Percentiles rank a stretch among this genome's conserved stretches.
These are phyloP conservation scores for Trichoderma arundinaceum DNA, from an alignment of 2,329 filamentous ascomycete genomes.

Conservation along the genomic window DNA sequence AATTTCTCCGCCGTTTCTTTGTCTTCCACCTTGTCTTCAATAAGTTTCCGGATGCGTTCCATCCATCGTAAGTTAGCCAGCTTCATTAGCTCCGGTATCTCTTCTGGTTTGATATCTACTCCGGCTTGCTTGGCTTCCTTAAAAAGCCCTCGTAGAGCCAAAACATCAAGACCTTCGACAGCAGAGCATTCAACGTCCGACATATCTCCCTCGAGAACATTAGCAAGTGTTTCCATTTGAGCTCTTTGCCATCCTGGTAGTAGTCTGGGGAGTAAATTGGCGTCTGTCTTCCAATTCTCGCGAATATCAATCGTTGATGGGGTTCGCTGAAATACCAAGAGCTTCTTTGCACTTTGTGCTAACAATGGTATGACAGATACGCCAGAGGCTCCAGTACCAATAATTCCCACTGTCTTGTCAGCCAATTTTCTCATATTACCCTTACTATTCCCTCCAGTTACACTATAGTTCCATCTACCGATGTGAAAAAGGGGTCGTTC, in stretches of 20 bases:
- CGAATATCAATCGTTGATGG: conserved; percentile 51
- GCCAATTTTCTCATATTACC: conserved; percentile 52
- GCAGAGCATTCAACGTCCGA: too few relatives aligned
- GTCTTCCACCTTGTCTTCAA: conserved; percentile 44
- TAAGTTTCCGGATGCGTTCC: too few relatives aligned
- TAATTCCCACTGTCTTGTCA: conserved; percentile 53
- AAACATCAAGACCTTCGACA: too few relatives aligned
- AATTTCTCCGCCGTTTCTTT: conserved; percentile 56
- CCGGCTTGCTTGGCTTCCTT: too few relatives aligned
- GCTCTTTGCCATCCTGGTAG: too few relatives aligned
- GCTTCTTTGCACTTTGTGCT: conserved; percentile 53
- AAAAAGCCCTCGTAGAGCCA: too few relatives aligned
- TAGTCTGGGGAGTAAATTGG: conserved; percentile 32
- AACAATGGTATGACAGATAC: conserved; percentile 54
- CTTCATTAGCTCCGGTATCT: conserved; percentile 38
- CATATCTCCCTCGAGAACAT: too few relatives aligned
- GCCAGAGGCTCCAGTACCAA: conserved; percentile 58
- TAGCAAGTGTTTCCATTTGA: too few relatives aligned
- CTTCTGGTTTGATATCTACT: conserved; percentile 5
- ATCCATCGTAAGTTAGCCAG: conserved; percentile 38
- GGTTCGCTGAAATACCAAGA: conserved; percentile 64
- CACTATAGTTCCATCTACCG: conserved; percentile 52
- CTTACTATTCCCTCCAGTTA: conserved; percentile 49
- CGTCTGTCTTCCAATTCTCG: conserved; percentile 49
- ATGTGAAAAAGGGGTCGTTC: conserved; percentile 53